These are phyloP conservation scores for Ceratocystis ficicola DNA, from an alignment of 2,329 filamentous ascomycete species.

Conservation along the genomic window DNA sequence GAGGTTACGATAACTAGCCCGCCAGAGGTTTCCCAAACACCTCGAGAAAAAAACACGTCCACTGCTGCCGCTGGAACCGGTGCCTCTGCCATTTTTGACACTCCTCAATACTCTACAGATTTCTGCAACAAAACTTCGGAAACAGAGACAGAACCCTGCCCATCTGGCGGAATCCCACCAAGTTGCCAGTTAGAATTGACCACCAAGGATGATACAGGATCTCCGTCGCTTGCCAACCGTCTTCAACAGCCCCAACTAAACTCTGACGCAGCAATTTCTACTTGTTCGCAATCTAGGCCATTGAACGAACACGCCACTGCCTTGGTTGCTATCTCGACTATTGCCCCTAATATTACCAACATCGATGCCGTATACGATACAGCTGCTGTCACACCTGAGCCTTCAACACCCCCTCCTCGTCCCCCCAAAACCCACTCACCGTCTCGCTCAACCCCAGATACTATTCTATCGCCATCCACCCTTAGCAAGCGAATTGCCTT, in stretches of 20 bases:
- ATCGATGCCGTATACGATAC: neutral
- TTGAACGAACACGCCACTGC: neutral
- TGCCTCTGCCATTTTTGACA: neutral
- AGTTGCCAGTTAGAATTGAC: neutral
- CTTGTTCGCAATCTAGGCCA: neutral
- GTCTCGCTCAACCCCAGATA: neutral
- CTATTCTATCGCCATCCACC: slow-evolving; percentile 9
- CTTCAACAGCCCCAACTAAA: neutral
- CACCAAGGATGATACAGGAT: neutral
- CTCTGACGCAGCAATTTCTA: neutral
- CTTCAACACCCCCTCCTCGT: slow-evolving; percentile 14
- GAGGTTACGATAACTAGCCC: neutral
- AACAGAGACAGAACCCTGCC: neutral
- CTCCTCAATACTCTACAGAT: neutral
- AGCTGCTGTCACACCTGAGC: neutral
- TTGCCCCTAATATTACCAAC: neutral
- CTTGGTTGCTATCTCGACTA: neutral
- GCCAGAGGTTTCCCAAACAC: slow-evolving; percentile 2
- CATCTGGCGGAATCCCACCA: neutral
- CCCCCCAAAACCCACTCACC: neutral
- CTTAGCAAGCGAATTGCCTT: neutral
- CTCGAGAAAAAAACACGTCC: neutral
- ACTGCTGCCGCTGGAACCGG: neutral
- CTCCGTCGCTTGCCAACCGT: neutral
- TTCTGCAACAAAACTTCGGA: neutral